A percentile compares a stretch with the other conserved stretches of the same genome.
Evolutionary conservation across 2,329 filamentous ascomycete species (phyloP).

Genomic region (Colletotrichum sp.): DNA sequence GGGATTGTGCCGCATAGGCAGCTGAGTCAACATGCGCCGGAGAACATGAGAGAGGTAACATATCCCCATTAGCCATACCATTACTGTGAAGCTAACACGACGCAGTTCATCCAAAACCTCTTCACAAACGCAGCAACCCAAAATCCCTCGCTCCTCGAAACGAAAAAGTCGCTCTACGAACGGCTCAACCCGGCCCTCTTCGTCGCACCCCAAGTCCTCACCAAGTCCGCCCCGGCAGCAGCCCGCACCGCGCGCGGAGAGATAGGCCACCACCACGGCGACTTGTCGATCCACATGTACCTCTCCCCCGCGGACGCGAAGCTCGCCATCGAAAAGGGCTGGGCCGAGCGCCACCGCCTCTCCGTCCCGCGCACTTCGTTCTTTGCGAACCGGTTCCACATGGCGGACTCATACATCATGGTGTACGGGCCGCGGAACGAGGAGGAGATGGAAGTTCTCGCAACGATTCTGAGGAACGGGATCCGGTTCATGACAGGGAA

Average conservation of each 20-base stretch:
- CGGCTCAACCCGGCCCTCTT: constrained; percentile 33
- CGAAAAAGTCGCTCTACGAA: constrained; percentile 33
- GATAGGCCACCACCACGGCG: constrained; percentile 40
- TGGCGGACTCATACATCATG: constrained; percentile 38
- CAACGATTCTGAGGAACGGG: background rate
- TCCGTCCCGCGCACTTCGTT: constrained; percentile 24
- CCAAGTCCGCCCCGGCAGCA: background rate
- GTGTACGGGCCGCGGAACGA: constrained; percentile 44
- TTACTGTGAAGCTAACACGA: background rate
- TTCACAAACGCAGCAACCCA: constrained; percentile 19
- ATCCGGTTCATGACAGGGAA: constrained; percentile 12
- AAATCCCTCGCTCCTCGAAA: constrained; percentile 31
- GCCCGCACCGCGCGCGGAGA: constrained; percentile 28
- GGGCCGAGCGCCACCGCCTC: constrained; percentile 43
- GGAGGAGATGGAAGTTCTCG: constrained; percentile 32
- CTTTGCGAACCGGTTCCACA: background rate
- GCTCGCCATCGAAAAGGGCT: constrained; percentile 35
- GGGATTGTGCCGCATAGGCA: constrained; percentile 18
- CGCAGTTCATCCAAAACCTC: constrained; percentile 2
- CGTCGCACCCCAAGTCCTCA: background rate
- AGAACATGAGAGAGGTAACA: constrained; percentile 3
- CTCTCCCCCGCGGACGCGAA: constrained; percentile 41
- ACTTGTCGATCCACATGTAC: constrained; percentile 41
- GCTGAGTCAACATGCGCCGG: constrained; percentile 13
- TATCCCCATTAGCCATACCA: background rate